Base-by-base conservation (phyloP, 225 moss, liverwort and hornwort species). In the Sphagnum contortum region DNA sequence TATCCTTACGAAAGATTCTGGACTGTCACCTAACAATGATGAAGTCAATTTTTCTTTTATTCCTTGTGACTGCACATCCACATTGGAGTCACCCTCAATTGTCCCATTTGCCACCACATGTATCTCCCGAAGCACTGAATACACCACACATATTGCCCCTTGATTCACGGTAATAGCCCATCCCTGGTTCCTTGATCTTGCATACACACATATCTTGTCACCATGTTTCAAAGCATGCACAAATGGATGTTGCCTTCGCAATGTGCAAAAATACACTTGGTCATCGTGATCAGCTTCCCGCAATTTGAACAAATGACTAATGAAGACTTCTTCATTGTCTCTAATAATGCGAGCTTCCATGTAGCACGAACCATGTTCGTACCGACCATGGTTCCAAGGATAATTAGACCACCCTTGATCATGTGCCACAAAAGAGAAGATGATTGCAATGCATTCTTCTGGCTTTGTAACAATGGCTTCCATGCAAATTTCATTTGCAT, bases 121-220 rank as follows among this genome's bases (percentile, higher is more conserved):
- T 52, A 52, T 52, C 51, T 52, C 51, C 51, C 9, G 5, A 5
- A 52, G 51, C 9, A 9, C 53, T 6, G 65, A 47, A 47, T 73
- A 61, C 9, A 48, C 76, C 53, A 73, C 50, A 3, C 10, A 4
- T 11, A 63, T 47, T 48, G 7, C 54, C 8, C 73, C 80, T 62
- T 80, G 51, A 72, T 61, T 76, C 4, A 73, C 68, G 47, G 73
- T 80, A 73, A 80, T 80, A 47, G 3, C 14, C 70, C 70, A 76
- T 2, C 0, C 2, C 1, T 0, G 0, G 9, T 70, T 73, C 10
- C 4, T 46, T 67, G 70, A 64, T 53, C 29, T 61, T 4, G 73
- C 73, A 62, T 14, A 59, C 6, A 72, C 44, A 49, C 67, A 68
- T 48, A 80, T 54, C 44, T 6, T 65, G 70, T 80, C 76, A 0